Evolutionary conservation across 805 yeast genomes (phyloP), one percentile per base, ranked within the genome.

Genomic region (Zygosaccharomyces bisporus): DNA sequence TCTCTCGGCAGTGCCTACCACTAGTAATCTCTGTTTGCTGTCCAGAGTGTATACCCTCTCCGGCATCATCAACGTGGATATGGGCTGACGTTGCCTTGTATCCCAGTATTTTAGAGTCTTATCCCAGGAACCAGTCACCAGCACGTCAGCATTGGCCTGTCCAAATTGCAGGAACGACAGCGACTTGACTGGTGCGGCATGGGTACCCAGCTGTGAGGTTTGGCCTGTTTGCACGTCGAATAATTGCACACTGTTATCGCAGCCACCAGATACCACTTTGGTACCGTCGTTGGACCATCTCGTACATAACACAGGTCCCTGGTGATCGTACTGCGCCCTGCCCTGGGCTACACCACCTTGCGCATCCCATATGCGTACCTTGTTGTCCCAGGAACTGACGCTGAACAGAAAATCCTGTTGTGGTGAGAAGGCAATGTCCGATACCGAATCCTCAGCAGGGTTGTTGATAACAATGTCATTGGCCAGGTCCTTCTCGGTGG

Each of bases 71-170:
- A 93, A 69, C 3, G 95, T 85, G 14, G 89, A 77, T 16, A 91
- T 76, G 13, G 98, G 93, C 55, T 78, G 82, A 35, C 83, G 85
- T 53, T 81, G 81, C 60, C 97, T 81, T 69, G 86, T 73, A 67
- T 93, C 98, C 99, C 99, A 91, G 67, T 93, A 93, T 62, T 79
- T 81, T 51, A 93, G 68, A 1, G 97, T 88, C 68, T 88, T 89
- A 67, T 93, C 99, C 97, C 97, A 93, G 5, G 96, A 87, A 6
- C 95, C 96, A 34, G 90, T 79, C 3, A 89, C 97, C 20, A 91
- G 79, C 52, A 86, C 86, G 21, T 70, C 73, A 1, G 88, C 77
- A 55, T 85, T 86, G 6, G 81, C 72, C n/a, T 90, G 88, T 0
- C 95, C 95, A 60, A 90, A 83, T 49, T 82, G 83, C 8, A 87